phyloP scores from a whole-genome alignment of 2,329 filamentous ascomycete species.

The Emmonsiellopsis sp. region DNA sequence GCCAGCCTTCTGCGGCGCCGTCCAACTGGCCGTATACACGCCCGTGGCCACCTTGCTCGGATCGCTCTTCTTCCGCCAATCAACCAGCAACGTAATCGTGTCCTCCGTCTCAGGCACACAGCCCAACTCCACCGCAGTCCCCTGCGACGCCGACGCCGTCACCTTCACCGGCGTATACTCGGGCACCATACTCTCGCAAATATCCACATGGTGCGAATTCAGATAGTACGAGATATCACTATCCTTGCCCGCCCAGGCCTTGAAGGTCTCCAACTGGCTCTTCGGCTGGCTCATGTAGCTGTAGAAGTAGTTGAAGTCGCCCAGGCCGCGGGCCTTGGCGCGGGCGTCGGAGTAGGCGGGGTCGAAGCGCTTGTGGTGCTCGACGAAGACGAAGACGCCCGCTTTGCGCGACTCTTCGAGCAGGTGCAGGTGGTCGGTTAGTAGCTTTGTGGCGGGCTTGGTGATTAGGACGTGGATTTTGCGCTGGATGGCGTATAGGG shows the following conservation, averaged over 20 bases:
- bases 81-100: conserved; percentile 82
- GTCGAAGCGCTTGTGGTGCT: conserved; percentile 96
- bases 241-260: conserved; percentile 84
- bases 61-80: conserved; percentile 69
- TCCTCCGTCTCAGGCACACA: conserved; percentile 79
- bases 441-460: conserved; percentile 81
- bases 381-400: conserved; percentile 81
- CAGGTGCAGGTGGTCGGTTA: conserved; percentile 69
- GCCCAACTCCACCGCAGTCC: conserved; percentile 67
- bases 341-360: conserved; percentile 85
- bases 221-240: conserved; percentile 94
- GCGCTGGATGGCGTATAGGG: conserved; percentile 80
- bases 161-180: conserved; percentile 70
- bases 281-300: conserved; percentile 93
- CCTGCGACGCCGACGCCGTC: conserved; percentile 69
- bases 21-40: conserved; percentile 92
- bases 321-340: conserved; percentile 63
- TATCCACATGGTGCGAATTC: conserved; percentile 88
- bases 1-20: conserved; percentile 80
- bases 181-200: conserved; percentile 85
- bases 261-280: conserved; percentile 86
- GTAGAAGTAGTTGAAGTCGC: conserved; percentile 98
- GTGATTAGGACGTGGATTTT: conserved; percentile 87
- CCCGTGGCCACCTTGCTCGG: conserved; percentile 65
- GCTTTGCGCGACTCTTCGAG: conserved; percentile 61